These are phyloP conservation scores for Zygnema circumcarinatum DNA, from an alignment of 139 green algal species.

Conservation along the genomic window DNA sequence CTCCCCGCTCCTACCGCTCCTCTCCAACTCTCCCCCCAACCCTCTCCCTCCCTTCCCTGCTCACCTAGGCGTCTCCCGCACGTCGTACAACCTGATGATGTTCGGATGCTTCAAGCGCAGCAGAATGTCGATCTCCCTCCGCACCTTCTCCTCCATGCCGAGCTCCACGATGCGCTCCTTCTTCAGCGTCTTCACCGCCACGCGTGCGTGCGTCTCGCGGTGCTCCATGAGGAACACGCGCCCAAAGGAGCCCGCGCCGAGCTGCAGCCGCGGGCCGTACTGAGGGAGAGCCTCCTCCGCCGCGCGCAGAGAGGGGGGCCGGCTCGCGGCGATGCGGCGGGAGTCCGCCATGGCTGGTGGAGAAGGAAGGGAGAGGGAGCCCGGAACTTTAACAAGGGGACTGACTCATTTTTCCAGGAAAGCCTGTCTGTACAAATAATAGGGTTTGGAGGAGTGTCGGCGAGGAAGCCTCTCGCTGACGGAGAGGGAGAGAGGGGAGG, in stretches of 20 bases:
- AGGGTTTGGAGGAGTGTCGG: too few species aligned
- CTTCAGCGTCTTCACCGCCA: conserved; percentile 57
- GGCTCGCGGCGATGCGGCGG: too few species aligned
- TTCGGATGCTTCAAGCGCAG: conserved; percentile 42
- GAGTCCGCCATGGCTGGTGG: background rate
- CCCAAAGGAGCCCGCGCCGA: conserved; percentile 47
- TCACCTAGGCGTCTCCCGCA: conserved; percentile 43
- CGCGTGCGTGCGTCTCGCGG: conserved; percentile 9
- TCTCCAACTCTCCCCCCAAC: background rate
- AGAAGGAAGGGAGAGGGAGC: background rate
- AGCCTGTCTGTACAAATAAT: too few species aligned
- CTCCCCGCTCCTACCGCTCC: background rate
- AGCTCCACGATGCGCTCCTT: conserved; percentile 54
- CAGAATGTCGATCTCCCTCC: conserved; percentile 48
- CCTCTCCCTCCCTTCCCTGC: background rate
- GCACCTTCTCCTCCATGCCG: conserved; percentile 45
- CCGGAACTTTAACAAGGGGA: too few species aligned
- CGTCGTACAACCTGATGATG: conserved; percentile 55
- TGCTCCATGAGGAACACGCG: conserved; percentile 59
- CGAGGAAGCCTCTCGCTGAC: too few species aligned
- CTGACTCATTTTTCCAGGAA: too few species aligned
- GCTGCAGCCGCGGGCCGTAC: conserved; percentile 32
- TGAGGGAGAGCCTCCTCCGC: conserved; percentile 47
- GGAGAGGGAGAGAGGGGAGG: too few species aligned
- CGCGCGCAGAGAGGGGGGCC: conserved; percentile 18